Evolutionary conservation across 371 early-diverging fungal genomes (phyloP).

Genomic region (Mucor racemosus): DNA sequence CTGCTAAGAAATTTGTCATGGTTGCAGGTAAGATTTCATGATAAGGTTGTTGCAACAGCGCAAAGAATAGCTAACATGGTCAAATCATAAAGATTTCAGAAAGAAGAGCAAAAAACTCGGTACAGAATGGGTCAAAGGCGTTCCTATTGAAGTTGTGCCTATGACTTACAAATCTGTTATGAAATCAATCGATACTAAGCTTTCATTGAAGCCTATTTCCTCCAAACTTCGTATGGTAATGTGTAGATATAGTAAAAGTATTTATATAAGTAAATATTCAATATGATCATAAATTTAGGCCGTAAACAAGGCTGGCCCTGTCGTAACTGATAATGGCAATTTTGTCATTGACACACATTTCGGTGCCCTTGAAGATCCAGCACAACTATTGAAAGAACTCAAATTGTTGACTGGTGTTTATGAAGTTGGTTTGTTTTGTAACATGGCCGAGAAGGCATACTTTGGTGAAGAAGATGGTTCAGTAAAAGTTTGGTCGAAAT

Average conservation of each 20-base stretch:
- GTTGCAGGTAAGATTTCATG: conserved; percentile 65
- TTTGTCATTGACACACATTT: conserved; percentile 89
- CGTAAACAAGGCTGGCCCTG: conserved; percentile 90
- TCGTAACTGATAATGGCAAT: conserved; percentile 95
- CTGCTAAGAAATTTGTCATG: conserved; percentile 80
- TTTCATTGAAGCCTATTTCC: conserved; percentile 38
- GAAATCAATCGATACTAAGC: conserved; percentile 21
- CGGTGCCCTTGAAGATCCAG: conserved; percentile 73
- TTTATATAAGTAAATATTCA: neutral
- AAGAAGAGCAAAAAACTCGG: conserved; percentile 83
- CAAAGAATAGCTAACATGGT: too few species aligned
- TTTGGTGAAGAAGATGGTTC: conserved; percentile 67
- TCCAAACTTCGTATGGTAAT: conserved; percentile 69
- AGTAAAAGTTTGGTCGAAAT: conserved; percentile 19
- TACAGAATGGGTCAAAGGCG: conserved; percentile 80
- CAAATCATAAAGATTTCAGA: conserved; percentile 62
- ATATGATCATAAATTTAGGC: conserved; percentile 19
- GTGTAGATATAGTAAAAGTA: neutral
- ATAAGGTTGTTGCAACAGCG: too few species aligned
- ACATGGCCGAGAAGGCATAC: conserved; percentile 84
- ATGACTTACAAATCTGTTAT: conserved; percentile 61
- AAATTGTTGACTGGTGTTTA: conserved; percentile 85
- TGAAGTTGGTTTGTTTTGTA: conserved; percentile 90
- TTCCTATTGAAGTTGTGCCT: conserved; percentile 91
- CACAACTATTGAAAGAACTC: conserved; percentile 59